Percentiles rank a stretch among this genome's conserved stretches.
Conservation (phyloP, 257 asterid species). For the Gentiana straminea region DNA sequence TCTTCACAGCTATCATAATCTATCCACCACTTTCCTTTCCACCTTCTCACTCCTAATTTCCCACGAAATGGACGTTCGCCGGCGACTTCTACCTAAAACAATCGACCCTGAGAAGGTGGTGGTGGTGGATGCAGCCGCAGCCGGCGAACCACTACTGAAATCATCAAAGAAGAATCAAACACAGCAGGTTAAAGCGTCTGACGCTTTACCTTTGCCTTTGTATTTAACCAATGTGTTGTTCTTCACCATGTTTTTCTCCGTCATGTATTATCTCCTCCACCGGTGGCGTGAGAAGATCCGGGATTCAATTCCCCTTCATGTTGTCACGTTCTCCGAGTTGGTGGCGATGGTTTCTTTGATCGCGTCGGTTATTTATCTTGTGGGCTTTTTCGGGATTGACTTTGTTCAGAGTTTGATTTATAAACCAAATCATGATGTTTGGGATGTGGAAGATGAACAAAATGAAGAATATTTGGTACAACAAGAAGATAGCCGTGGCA, state of each 20-base stretch:
- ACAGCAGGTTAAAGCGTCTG: conserved; percentile 16
- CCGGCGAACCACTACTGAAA: conserved; percentile 21
- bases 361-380: conserved; percentile 26
- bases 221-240: conserved; percentile 3
- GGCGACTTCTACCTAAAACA: conserved; percentile 12
- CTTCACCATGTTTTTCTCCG: conserved; percentile 10
- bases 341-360: conserved; percentile 5
- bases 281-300: conserved; percentile 10
- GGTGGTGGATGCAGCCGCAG: conserved; percentile 5
- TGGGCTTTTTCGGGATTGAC: conserved; percentile 36
- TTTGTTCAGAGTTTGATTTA: conserved; percentile 31
- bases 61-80: conserved; percentile 29
- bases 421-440: conserved; percentile 17
- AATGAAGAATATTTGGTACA: conserved; percentile 8
- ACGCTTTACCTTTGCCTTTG: conserved; percentile 17
- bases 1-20: background rate
- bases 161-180: background rate
- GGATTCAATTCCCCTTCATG: conserved; percentile 1
- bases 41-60: background rate
- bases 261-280: conserved; percentile 8
- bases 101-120: background rate
- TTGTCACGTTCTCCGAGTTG: conserved; percentile 5
- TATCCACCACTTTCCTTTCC: background rate
- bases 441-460: conserved; percentile 27
- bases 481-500: conserved; percentile 19